Percentiles rank a stretch among this genome's conserved stretches.
Conservation (phyloP, 768 basidiomycete species). For the Gymnopilus junonius region DNA sequence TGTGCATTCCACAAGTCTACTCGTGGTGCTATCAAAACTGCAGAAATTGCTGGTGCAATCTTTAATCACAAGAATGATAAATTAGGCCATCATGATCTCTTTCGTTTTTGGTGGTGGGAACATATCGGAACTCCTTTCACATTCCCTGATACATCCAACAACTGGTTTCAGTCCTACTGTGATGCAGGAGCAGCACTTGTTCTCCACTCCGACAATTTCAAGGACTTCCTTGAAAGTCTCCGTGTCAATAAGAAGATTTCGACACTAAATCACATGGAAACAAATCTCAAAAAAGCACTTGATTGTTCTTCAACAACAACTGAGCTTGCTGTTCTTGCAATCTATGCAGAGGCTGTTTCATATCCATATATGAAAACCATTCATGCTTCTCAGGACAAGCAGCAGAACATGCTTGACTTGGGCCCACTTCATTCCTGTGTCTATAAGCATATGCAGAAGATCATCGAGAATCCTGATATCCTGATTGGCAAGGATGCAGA, state of each 20-base stretch:
- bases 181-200: slow-evolving; percentile 27
- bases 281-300: slow-evolving; percentile 26
- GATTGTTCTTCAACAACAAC: slow-evolving; percentile 28
- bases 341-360: slow-evolving; percentile 30
- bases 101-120: slow-evolving; percentile 18
- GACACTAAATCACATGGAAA: slow-evolving; percentile 28
- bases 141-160: slow-evolving; percentile 33
- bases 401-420: slow-evolving; percentile 30
- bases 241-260: slow-evolving; percentile 28
- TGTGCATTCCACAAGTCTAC: slow-evolving; percentile 4
- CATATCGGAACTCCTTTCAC: slow-evolving; percentile 15
- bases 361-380: slow-evolving; percentile 33
- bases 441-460: slow-evolving; percentile 15
- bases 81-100: slow-evolving; percentile 36
- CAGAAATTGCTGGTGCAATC: slow-evolving; percentile 28
- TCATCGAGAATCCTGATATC: slow-evolving; percentile 20
- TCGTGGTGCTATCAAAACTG: slow-evolving; percentile 11
- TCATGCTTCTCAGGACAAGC: slow-evolving; percentile 9
- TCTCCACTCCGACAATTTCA: slow-evolving; percentile 21
- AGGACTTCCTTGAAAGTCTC: slow-evolving; percentile 25
- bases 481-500: slow-evolving; percentile 7
- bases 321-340: slow-evolving; percentile 29
- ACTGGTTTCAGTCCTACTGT: slow-evolving; percentile 25
- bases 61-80: slow-evolving; percentile 40
- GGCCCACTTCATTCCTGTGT: slow-evolving; percentile 27